A percentile compares a stretch with the other conserved stretches of the same genome.
Evolutionary conservation across 768 basidiomycete species (phyloP).

Genomic region (Boletellus ananiceps): DNA sequence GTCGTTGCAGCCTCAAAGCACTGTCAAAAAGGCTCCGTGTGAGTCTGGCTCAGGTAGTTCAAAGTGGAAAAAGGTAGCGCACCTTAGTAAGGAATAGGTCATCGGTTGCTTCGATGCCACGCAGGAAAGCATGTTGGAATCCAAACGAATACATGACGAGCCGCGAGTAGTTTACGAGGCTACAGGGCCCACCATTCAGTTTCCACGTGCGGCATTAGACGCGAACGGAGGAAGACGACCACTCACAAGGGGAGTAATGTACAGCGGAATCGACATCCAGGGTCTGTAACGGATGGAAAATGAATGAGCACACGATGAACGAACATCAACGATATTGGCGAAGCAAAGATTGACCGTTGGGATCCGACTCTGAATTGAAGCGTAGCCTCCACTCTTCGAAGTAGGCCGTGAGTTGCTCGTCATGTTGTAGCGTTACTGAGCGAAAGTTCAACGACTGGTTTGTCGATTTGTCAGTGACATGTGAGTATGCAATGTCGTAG

Average conservation of each 20-base stretch:
- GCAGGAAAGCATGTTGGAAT: slow-evolving; percentile 76
- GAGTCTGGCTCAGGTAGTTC: no score
- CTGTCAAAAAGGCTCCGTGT: slow-evolving; percentile 17
- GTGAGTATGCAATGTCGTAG: neutral
- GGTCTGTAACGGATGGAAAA: slow-evolving; percentile 37
- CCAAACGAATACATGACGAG: slow-evolving; percentile 86
- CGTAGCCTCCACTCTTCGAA: slow-evolving; percentile 62
- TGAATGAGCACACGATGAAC: neutral
- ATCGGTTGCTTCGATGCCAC: slow-evolving; percentile 60
- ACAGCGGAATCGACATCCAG: slow-evolving; percentile 55
- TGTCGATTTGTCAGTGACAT: neutral
- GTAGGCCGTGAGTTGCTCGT: slow-evolving; percentile 52
- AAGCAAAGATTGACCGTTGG: slow-evolving; percentile 39
- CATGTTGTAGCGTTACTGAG: slow-evolving; percentile 55
- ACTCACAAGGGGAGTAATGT: slow-evolving; percentile 70
- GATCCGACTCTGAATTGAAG: slow-evolving; percentile 58
- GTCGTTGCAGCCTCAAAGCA: slow-evolving; percentile 67
- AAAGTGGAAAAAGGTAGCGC: neutral
- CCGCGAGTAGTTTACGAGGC: slow-evolving; percentile 71
- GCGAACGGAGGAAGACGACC: neutral
- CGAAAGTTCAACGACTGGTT: slow-evolving; percentile 65
- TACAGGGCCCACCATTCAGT: slow-evolving; percentile 24
- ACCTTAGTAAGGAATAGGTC: slow-evolving; percentile 67
- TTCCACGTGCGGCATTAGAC: neutral
- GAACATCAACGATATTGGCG: no score